Percentiles rank a stretch among this genome's conserved stretches.
These are phyloP conservation scores for Pestalotiopsis fici DNA, from an alignment of 2,329 filamentous ascomycete species.

Conservation along the genomic window DNA sequence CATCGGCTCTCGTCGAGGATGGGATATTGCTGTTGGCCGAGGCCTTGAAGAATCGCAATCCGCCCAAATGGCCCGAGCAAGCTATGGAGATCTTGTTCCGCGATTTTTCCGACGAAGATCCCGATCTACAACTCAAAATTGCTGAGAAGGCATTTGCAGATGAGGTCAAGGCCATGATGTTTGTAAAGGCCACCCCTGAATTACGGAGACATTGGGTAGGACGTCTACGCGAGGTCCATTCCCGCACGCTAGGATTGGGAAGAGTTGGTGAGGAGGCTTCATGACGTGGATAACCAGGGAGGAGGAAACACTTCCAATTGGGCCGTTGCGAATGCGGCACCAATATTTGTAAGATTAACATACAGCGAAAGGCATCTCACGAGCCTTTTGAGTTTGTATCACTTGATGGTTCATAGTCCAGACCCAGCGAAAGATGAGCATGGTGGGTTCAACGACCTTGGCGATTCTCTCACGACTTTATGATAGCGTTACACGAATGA, in stretches of 20 bases:
- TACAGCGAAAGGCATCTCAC: neutral
- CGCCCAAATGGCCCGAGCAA: conserved; percentile 55
- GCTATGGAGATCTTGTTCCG: conserved; percentile 61
- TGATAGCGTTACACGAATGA: conserved; percentile 2
- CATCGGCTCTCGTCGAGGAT: conserved; percentile 33
- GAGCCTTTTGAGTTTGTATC: neutral
- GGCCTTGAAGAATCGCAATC: conserved; percentile 37
- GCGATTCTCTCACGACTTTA: neutral
- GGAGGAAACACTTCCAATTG: neutral
- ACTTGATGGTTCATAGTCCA: neutral
- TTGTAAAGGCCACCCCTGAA: conserved; percentile 59
- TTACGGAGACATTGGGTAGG: conserved; percentile 59
- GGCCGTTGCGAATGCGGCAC: neutral
- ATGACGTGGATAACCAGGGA: conserved; percentile 4
- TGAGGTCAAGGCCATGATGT: conserved; percentile 61
- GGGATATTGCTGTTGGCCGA: conserved; percentile 39
- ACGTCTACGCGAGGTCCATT: conserved; percentile 48
- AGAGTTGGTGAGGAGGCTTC: conserved; percentile 29
- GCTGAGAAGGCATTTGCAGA: conserved; percentile 60
- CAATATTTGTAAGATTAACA: neutral
- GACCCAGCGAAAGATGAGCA: neutral
- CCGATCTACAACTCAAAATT: conserved; percentile 60
- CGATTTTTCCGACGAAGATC: conserved; percentile 58
- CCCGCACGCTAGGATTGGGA: conserved; percentile 30
- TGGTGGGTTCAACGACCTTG: neutral